A percentile compares a stretch with the other conserved stretches of the same genome.
These are phyloP conservation scores for Phytophthora idaei DNA, from an alignment of 352 stramenopile species.

Conservation along the genomic window DNA sequence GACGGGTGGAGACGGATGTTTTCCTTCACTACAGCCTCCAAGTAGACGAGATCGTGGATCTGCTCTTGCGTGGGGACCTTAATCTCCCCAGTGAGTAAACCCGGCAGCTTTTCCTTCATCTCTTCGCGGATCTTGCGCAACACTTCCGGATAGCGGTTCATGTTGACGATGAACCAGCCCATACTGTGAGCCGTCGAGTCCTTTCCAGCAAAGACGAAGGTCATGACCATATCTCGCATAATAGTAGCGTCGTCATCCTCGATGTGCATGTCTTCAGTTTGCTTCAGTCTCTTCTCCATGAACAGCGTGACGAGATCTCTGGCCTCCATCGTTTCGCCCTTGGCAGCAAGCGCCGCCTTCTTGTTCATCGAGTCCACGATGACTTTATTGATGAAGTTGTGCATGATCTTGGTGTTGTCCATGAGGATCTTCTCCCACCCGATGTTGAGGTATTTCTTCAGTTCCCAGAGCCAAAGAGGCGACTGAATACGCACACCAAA, in stretches of 20 bases:
- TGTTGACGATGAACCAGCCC: constrained; percentile 75
- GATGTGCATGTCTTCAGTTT: constrained; percentile 31
- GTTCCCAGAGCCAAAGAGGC: constrained; percentile 43
- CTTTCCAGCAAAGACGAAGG: constrained; percentile 77
- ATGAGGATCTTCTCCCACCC: constrained; percentile 47
- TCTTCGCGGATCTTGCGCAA: constrained; percentile 56
- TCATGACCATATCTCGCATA: constrained; percentile 76
- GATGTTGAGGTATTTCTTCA: constrained; percentile 42
- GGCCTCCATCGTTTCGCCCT: constrained; percentile 34
- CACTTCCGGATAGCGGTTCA: constrained; percentile 58
- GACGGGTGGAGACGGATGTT: constrained; percentile 67
- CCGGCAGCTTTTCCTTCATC: constrained; percentile 45
- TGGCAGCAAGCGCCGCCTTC: constrained; percentile 54
- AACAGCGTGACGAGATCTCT: constrained; percentile 60
- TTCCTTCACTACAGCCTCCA: constrained; percentile 62
- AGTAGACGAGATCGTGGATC: constrained; percentile 55
- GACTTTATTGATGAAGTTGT: constrained; percentile 50
- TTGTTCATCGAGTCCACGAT: constrained; percentile 50
- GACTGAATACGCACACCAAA: constrained; percentile 41
- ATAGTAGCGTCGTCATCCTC: constrained; percentile 42
- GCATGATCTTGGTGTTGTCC: constrained; percentile 43
- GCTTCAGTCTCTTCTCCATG: constrained; percentile 40
- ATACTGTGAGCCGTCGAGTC: constrained; percentile 74
- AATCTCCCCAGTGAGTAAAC: constrained; percentile 28
- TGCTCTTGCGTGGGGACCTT: constrained; percentile 47